Base-by-base conservation (phyloP, 2,329 filamentous ascomycete species). In the Alternaria consortialis region DNA sequence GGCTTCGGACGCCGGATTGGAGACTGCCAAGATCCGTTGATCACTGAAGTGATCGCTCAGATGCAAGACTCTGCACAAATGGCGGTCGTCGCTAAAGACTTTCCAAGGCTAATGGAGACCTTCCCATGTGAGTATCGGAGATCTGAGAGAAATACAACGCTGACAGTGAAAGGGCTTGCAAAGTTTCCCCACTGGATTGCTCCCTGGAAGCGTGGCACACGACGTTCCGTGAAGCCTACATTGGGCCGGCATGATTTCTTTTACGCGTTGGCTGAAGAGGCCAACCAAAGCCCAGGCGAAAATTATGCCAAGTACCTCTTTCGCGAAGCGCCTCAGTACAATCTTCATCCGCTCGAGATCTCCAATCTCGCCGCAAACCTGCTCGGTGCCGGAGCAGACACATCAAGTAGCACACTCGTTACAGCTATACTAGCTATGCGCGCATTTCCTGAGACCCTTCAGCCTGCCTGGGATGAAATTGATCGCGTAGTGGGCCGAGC, bases 41-140 rank as follows among this genome's bases (percentile, higher is more conserved):
- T 87, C 60, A 86, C 85, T 4, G 85, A 88, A 70, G 86, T 85
- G 9, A 84, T 88, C 58, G 82, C 84, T 0, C 77, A 85, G 32
- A 84, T 88, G 81, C 84, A 88, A 58, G 80, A 85, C 53, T 85
- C 86, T 1, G 85, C 85, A 2, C 84, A 86, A 54, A 76, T 87
- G 7, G 77, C 79, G 13, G 77, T 80, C 2, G 73, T 75, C 1
- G 87, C 78, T 37, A 85, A 85, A 69, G 82, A 76, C 0, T 87
- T 87, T 59, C 86, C 86, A 3, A 86, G 86, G 82, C 73, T 87
- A 29, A 80, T 87, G 74, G 85, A 86, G 70, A 86, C 84, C 0
- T 86, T 86, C 71, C 82, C 82, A 48, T 57, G 46, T 44, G 13
- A 52, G 37, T 37, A 6, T 12, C 1, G 5, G 3, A 13, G 1